Evolutionary conservation across 2,329 filamentous ascomycete species (phyloP), one percentile per base, ranked within the genome.

Genomic region (Hymenoscyphus linearis): DNA sequence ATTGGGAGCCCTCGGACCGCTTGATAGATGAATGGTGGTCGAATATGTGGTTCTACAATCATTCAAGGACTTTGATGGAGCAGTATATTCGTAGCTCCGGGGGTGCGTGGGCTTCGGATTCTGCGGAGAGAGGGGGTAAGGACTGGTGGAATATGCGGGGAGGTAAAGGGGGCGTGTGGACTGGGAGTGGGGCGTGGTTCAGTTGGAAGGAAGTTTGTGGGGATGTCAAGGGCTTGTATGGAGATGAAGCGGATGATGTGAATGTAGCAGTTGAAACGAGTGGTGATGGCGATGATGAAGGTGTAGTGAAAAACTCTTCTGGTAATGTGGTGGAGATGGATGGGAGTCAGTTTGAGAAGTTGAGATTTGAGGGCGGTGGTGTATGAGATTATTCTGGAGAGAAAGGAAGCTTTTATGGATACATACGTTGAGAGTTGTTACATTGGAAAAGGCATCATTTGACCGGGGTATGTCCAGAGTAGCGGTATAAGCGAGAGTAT

Each of bases 121-220:
- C 74, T 10, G 75, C 76, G 0, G 73, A 77, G 6, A 72, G 77
- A 0, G 80, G 79, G 13, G 79, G 78, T 2, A 75, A 79, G 56
- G 72, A 75, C 0, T 75, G 74, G 70, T 80, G 79, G 78, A 78
- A 83, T 65, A 69, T 74, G 59, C 76, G 80, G 14, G 81, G 80
- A 10, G 81, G 81, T 0, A 75, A 74, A n/a, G 80, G 81, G 2
- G 82, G 81, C 7, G 70, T 82, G 3, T 84, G 82, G 82, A 82
- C 80, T 0, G 77, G 76, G 18, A 22, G 16, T 3, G 40, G 40
- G n/a, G 40, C n/a, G 16, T 47, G 40, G 40, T 47, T 47, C 9
- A 18, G 1, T 47, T 47, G 40, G 40, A 22, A 47, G 40, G 40
- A 47, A 5, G 16, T 47, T 22, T 47, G 40, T 47, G n/a, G 40